Evolutionary conservation across 805 yeast genomes (phyloP), one percentile per base, ranked within the genome.

Genomic region (Debaryomyces prosopidis): DNA sequence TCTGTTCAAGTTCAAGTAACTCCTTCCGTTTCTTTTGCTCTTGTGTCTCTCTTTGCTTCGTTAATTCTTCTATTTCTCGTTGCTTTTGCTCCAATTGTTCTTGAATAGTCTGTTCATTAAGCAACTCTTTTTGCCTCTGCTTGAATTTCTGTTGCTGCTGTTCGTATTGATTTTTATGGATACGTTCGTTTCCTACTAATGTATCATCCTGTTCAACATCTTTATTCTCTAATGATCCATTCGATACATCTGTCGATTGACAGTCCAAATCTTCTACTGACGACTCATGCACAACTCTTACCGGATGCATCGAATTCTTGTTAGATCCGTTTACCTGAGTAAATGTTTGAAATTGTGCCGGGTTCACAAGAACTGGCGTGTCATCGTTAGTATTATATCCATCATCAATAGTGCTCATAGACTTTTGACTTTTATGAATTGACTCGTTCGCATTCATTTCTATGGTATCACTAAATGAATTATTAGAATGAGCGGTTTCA

Each of bases 341-440:
- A 37, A 58, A 49, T 37, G 58, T 51, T 40, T 59, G 58, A 48
- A 62, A 57, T 5, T 59, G 50, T 14, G 62, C 64, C 4, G 59
- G 58, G 39, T 55, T 58, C n/a, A 52, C 49, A 33, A 60, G 44
- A 9, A 51, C 49, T 4, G 68, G 68, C 2, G 67, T 58, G 35
- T 52, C 58, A 20, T 58, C 63, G 40, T 44, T 44, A 23, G 53
- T 46, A 19, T 48, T 45, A 35, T 53, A 57, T n/a, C 55, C 54
- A 27, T 55, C 59, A 16, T 50, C 61, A 12, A 56, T 47, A 16
- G 66, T 58, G 31, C 58, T 47, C 12, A 57, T 40, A 3, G 61
- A 59, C 27, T 46, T 45, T 39, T 46, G 40, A 19, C 32, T 45
- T 11, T 18, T 28, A 30, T 28, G 37, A 23, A n/a, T 11, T 35